Conservation (phyloP, 2,329 filamentous ascomycete genomes). For the Diaporthe amygdali region DNA sequence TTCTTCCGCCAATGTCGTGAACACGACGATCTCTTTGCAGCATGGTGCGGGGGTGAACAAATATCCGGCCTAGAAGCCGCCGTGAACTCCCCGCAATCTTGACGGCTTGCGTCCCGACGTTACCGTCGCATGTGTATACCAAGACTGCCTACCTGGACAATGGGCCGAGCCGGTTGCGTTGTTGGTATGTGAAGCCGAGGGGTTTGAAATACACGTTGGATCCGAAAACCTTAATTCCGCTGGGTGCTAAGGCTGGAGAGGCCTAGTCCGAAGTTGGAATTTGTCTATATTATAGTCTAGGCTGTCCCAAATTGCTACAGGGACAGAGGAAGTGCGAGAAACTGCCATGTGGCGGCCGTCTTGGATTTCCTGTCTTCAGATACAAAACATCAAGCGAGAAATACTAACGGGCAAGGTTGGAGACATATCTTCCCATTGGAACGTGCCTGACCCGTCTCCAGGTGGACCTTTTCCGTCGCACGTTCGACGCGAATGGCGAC, state of each 20-base stretch:
- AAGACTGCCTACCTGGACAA: background rate
- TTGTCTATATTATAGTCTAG: background rate
- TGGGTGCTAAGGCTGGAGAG: background rate
- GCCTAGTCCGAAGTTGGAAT: background rate
- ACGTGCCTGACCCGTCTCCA: background rate
- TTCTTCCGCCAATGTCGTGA: constrained; percentile 9
- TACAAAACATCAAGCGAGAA: too few species aligned
- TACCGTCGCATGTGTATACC: background rate
- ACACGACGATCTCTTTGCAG: background rate
- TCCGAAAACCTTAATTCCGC: background rate
- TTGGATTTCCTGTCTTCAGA: too few species aligned
- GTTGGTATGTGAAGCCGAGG: background rate
- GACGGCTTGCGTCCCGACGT: constrained; percentile 3
- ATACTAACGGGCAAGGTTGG: too few species aligned
- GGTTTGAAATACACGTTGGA: background rate
- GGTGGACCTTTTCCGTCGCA: background rate
- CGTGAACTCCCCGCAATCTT: background rate
- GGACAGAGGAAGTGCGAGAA: background rate
- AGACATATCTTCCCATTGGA: background rate
- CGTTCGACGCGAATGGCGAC: background rate
- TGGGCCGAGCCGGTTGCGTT: background rate
- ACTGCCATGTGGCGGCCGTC: too few species aligned
- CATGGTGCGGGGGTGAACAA: background rate
- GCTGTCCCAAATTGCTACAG: background rate
- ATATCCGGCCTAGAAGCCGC: background rate